Conservation (phyloP, 176 grass and related monocot genomes). For the Tuctoria greenei region DNA sequence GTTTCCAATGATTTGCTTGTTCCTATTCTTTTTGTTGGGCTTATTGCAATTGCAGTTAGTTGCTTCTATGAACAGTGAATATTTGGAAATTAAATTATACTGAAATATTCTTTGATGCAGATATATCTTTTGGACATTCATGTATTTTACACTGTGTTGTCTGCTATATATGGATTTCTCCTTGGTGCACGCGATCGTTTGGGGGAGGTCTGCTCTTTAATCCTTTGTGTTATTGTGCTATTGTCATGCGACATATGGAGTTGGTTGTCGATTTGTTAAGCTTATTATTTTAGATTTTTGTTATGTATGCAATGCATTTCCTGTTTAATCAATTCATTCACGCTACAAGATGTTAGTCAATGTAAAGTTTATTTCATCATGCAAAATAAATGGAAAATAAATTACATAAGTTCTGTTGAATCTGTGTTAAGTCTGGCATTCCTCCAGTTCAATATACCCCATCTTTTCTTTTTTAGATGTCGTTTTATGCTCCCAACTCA, state of each 20-base stretch:
- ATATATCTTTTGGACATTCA: slow-evolving; percentile 96
- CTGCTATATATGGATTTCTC: slow-evolving; percentile 86
- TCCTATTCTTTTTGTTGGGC: slow-evolving; percentile 11
- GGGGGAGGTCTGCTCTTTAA: slow-evolving; percentile 70
- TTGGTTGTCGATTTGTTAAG: not conserved
- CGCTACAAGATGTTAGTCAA: not conserved
- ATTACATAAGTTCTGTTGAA: slow-evolving; percentile 1
- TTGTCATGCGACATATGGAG: not conserved
- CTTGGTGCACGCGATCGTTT: slow-evolving; percentile 82
- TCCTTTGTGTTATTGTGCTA: slow-evolving; percentile 22
- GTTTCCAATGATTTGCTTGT: not conserved
- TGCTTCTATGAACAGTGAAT: slow-evolving; percentile 7
- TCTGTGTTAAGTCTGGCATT: slow-evolving; percentile 23
- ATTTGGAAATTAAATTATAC: slow-evolving; percentile 15
- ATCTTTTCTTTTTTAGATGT: not conserved
- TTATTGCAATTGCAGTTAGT: slow-evolving; percentile 10
- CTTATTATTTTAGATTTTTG: not conserved
- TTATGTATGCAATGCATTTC: slow-evolving; percentile 11
- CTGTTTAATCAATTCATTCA: slow-evolving; percentile 1
- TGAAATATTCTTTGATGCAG: slow-evolving; percentile 44
- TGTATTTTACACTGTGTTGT: slow-evolving; percentile 86
- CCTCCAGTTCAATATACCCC: not conserved
- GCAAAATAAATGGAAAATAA: not conserved
- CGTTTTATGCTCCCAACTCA: not conserved
- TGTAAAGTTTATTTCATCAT: not conserved